Base-by-base conservation (phyloP, 768 basidiomycete genomes). In the Candolleomyces eurysporus region DNA sequence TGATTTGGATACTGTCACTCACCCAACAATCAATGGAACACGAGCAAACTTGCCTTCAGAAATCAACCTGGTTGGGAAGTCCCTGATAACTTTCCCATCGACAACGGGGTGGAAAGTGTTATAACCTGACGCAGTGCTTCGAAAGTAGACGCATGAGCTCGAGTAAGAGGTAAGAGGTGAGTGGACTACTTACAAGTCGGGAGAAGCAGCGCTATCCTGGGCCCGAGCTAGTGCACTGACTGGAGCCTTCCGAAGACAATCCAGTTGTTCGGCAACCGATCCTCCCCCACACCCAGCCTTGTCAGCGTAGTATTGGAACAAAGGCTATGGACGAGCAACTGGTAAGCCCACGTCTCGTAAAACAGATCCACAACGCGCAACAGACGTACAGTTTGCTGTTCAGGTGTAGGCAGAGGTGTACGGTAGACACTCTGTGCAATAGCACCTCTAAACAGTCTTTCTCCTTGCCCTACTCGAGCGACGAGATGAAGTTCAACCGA, bases 401-500 rank as follows among this genome's bases (percentile, higher is more conserved):
- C 80, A 0, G 83, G 80, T 1, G 74, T 72, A 0, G 85, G 79
- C 50, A 87, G 57, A 4, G 84, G 82, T 0, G 78, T 73, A 17
- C 87, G 73, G 64, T 76, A 85, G 21, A 87, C 80, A 65, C 86
- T 88, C 69, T 89, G 87, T 1, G 80, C 83, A 63, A 89, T 88
- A 9, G 82, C 87, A 13, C 75, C 75, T 11, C 74, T 72, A 69
- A 88, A 89, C 9, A 86, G 66, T 17, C 68, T 60, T 52, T 75
- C 68, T 3, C 67, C 68, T 36, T 7, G 36, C 30, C 51, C 60
- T 19, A 69, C 71, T 51, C 78, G 73, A 1, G 82, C 82, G 4
- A 84, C 75, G 46, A 88, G 74, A 64, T 86, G 84, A n/a, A 89
- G 72, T 66, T 84, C 83, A 4, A 87, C 79, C 0, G 82, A 84